Percentiles rank a stretch among this genome's conserved stretches.
phyloP scores from a whole-genome alignment of 768 basidiomycete genomes.

The Kwoniella dendrophila region DNA sequence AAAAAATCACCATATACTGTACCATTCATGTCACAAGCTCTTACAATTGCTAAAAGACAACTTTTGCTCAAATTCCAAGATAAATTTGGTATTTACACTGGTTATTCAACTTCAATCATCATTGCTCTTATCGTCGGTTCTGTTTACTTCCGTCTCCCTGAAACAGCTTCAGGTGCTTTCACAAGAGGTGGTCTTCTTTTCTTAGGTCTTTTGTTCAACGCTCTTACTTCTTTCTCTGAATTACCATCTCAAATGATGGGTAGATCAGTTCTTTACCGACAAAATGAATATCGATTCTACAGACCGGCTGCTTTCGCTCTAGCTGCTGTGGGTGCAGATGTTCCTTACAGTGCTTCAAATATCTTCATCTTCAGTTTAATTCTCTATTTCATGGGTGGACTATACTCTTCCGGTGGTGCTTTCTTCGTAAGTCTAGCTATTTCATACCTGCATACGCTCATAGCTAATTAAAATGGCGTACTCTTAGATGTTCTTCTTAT shows the following conservation, averaged over 20 bases:
- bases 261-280: constrained; percentile 65
- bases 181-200: constrained; percentile 84
- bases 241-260: constrained; percentile 68
- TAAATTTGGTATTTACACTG: constrained; percentile 73
- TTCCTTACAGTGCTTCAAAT: constrained; percentile 57
- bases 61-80: constrained; percentile 72
- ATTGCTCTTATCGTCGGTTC: constrained; percentile 62
- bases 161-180: constrained; percentile 78
- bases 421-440: constrained; percentile 40
- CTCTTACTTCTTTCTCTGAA: constrained; percentile 59
- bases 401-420: constrained; percentile 52
- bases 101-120: constrained; percentile 63
- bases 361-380: constrained; percentile 56
- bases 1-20: constrained; percentile 76
- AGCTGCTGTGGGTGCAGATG: constrained; percentile 54
- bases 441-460: background rate
- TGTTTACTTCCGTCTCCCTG: constrained; percentile 72
- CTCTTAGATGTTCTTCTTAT: constrained; percentile 60
- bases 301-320: constrained; percentile 57
- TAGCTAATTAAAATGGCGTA: background rate
- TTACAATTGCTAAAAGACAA: constrained; percentile 70
- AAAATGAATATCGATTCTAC: constrained; percentile 59
- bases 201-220: constrained; percentile 58
- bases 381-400: constrained; percentile 56
- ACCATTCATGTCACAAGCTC: constrained; percentile 73